These are phyloP conservation scores for Lepiota brunneoincarnata DNA, from an alignment of 768 basidiomycete genomes.

Conservation along the genomic window DNA sequence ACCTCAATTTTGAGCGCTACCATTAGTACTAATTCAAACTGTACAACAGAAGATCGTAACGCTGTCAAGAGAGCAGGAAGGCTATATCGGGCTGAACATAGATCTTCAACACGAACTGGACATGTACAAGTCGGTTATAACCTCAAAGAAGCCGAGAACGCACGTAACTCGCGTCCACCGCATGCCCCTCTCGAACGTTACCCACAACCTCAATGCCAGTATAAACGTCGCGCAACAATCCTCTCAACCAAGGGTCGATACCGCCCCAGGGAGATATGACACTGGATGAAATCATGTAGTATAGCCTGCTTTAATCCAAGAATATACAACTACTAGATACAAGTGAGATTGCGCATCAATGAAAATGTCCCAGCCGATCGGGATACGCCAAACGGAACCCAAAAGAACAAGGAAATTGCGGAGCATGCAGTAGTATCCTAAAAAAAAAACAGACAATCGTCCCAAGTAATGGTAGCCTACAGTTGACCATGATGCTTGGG, in stretches of 20 bases:
- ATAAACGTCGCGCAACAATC: conserved; percentile 4
- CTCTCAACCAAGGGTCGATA: conserved; percentile 22
- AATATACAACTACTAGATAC: too few relatives aligned
- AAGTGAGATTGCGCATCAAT: too few relatives aligned
- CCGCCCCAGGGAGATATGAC: conserved; percentile 49
- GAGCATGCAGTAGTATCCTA: not conserved
- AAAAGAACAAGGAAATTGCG: not conserved
- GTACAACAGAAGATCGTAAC: conserved; percentile 43
- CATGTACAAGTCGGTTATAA: conserved; percentile 57
- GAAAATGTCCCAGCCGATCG: too few relatives aligned
- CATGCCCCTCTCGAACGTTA: conserved; percentile 43
- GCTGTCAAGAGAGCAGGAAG: conserved; percentile 47
- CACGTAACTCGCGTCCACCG: conserved; percentile 49
- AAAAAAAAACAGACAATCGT: not conserved
- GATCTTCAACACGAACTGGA: conserved; percentile 53
- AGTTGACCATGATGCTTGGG: conserved; percentile 2
- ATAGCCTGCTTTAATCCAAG: not conserved
- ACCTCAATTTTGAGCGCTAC: not conserved
- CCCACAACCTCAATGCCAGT: conserved; percentile 32
- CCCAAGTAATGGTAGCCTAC: not conserved
- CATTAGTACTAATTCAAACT: not conserved
- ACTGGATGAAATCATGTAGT: conserved; percentile 40
- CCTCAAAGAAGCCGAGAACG: conserved; percentile 52
- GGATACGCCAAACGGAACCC: not conserved
- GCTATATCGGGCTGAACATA: conserved; percentile 36